Base-by-base conservation (phyloP, 257 asterid species). In the Nicotiana sylvestris region DNA sequence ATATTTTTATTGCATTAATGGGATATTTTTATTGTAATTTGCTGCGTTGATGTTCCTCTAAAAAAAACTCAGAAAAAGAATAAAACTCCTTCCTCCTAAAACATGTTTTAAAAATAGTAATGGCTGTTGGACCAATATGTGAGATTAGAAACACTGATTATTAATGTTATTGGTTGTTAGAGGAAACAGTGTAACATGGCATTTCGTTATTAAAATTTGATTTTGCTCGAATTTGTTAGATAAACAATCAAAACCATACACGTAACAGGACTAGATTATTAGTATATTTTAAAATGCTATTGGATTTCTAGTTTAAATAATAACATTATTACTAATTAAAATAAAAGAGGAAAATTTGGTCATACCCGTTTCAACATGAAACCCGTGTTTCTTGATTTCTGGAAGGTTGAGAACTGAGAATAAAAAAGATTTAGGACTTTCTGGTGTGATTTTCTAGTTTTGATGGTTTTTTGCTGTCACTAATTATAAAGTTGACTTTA, bases 291-390 rank as follows among this genome's bases (percentile, higher is more conserved):
- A 39, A 18, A 65, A 65, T 65, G 39, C 7, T 65, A 13, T 30
- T 66, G 5, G 2, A 11, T 2, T 70, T 43, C 35, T 70, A 4
- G 17, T 70, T 72, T 72, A 12, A 46, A 72, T 46, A 25, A 49
- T 21, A 6, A 10, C 25, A 46, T 1, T 25, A 74, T 25, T 49
- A 25, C 8, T 72, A 30, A 49, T 74, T 74, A 74, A 17, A 72
- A 74, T 27, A 60, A 49, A 74, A 12, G 15, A 46, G 29, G 39
- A 74, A 49, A 74, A 74, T 5, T 46, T 74, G 79, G 62, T 27
- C 51, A 13, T 49, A 6, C 35, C 79, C 79, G 25, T 74, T 72
- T 74, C 79, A 74, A 74, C 62, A 15, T 74, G 62, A 74, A 72
- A 49, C 51, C 13, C 39, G 15, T 74, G 79, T 13, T 74, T 74